Conservation (phyloP, 2,329 filamentous ascomycete species). For the Colletotrichum spinosum region DNA sequence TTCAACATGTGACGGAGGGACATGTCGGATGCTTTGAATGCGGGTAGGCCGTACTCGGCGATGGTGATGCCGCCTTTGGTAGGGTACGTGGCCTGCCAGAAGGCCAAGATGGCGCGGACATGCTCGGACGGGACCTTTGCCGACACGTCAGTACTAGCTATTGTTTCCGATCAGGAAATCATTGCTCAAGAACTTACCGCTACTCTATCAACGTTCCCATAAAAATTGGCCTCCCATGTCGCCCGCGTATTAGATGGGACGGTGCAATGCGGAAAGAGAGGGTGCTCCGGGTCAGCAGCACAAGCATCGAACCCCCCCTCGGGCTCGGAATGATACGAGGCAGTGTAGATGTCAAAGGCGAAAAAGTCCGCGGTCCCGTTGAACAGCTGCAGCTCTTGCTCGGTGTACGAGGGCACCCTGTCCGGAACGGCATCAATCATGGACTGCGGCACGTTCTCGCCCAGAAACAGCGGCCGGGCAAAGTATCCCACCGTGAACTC, state of each 20-base stretch:
- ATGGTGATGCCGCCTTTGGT: slow-evolving; percentile 54
- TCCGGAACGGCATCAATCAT: slow-evolving; percentile 58
- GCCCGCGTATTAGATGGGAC: not conserved
- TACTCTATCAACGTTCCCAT: slow-evolving; percentile 63
- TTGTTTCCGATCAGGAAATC: too few species aligned
- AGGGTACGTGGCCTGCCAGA: slow-evolving; percentile 67
- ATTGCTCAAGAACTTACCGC: not conserved
- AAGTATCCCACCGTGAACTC: slow-evolving; percentile 61
- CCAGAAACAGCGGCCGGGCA: slow-evolving; percentile 63
- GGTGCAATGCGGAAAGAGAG: slow-evolving; percentile 57
- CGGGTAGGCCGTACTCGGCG: slow-evolving; percentile 69
- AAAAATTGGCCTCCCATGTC: slow-evolving; percentile 50
- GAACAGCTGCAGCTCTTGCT: slow-evolving; percentile 58
- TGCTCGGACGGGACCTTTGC: slow-evolving; percentile 58
- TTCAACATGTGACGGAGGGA: slow-evolving; percentile 53
- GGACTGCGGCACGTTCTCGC: slow-evolving; percentile 60
- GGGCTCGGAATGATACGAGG: slow-evolving; percentile 15
- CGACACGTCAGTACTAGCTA: not conserved
- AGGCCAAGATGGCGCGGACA: slow-evolving; percentile 64
- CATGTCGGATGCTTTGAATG: slow-evolving; percentile 58
- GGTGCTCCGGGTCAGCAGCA: not conserved
- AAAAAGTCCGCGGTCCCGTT: slow-evolving; percentile 65
- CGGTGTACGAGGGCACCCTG: slow-evolving; percentile 56
- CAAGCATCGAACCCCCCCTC: not conserved
- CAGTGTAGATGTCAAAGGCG: slow-evolving; percentile 68